Evolutionary conservation across 2,329 filamentous ascomycete genomes (phyloP).

Genomic region (Monilinia laxa): DNA sequence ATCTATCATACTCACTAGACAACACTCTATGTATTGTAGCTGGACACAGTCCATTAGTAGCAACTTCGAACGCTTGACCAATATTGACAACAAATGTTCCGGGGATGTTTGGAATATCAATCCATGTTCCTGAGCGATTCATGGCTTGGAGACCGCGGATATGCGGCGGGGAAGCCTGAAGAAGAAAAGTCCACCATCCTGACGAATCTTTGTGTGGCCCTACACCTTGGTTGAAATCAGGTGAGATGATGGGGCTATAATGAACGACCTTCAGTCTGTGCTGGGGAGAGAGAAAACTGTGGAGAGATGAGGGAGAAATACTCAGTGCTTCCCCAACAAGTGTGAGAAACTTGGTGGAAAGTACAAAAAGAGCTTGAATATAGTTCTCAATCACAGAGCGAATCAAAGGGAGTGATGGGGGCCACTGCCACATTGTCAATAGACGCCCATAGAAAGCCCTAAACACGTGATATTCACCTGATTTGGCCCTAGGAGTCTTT

Average conservation of each 20-base stretch:
- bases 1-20: conserved; percentile 19
- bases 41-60: conserved; percentile 20
- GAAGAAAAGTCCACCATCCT: conserved; percentile 22
- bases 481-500: conserved; percentile 16
- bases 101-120: conserved; percentile 21
- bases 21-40: conserved; percentile 20
- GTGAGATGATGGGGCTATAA: conserved; percentile 11
- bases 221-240: conserved; percentile 15
- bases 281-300: conserved; percentile 19
- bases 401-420: conserved; percentile 10
- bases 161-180: conserved; percentile 20
- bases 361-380: conserved; percentile 9
- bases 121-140: conserved; percentile 18
- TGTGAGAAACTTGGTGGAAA: conserved; percentile 7
- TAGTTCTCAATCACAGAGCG: conserved; percentile 5
- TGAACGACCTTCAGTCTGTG: conserved; percentile 19
- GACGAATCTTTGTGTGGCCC: conserved; percentile 23
- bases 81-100: conserved; percentile 23
- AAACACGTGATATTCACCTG: conserved; percentile 7
- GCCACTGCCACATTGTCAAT: conserved; percentile 6
- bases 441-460: rapidly evolving
- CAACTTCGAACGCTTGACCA: conserved; percentile 21
- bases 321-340: conserved; percentile 18
- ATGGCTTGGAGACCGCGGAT: conserved; percentile 21
- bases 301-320: conserved; percentile 11